A percentile compares a stretch with the other conserved stretches of the same genome.
Conservation (phyloP, 164 flowering plant genomes). For the Magnolia sinica region DNA sequence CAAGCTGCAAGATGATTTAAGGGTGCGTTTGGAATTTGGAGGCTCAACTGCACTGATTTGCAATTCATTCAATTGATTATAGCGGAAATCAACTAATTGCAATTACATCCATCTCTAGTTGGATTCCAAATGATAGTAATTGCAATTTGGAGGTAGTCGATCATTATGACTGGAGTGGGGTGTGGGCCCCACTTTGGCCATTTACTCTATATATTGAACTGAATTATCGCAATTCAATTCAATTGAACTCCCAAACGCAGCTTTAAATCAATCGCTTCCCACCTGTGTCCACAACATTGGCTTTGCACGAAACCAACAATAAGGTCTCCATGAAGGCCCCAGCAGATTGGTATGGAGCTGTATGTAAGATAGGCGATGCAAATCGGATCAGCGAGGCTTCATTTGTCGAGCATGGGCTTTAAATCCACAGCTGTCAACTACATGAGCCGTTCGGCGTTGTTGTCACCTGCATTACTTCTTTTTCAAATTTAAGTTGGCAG, state of each 20-base stretch:
- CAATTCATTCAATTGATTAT: background rate
- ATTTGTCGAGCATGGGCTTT: background rate
- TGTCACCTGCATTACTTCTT: slow-evolving; percentile 62
- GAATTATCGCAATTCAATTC: background rate
- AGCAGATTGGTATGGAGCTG: background rate
- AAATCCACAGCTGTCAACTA: slow-evolving; percentile 18
- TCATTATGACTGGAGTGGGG: background rate
- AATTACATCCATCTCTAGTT: too few species aligned
- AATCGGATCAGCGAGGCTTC: background rate
- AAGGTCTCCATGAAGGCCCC: background rate
- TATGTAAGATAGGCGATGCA: background rate
- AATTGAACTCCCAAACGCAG: background rate
- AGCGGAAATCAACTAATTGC: background rate
- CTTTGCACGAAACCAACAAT: background rate
- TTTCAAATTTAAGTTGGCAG: slow-evolving; percentile 24
- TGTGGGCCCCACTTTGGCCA: background rate
- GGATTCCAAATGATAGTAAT: too few species aligned
- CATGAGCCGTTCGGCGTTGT: slow-evolving; percentile 32
- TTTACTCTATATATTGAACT: background rate
- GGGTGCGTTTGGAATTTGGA: background rate
- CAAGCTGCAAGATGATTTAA: background rate
- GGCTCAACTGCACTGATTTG: background rate
- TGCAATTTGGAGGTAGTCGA: background rate
- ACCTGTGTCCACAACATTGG: background rate
- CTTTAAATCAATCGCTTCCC: background rate